Base-by-base conservation (phyloP, 805 yeast species). In the Candida dajiaensis region DNA sequence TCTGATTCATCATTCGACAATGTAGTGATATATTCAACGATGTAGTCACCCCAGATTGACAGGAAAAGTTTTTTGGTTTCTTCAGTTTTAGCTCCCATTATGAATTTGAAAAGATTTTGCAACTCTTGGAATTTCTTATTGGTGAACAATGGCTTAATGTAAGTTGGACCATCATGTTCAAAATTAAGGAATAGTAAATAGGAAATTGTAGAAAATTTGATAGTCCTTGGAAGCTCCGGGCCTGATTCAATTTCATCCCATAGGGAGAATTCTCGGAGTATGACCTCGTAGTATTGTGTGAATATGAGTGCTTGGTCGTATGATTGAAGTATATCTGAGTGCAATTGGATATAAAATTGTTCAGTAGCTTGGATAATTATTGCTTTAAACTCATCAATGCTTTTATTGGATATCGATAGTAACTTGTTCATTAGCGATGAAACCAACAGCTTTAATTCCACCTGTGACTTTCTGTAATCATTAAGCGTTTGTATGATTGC, bases 81-180 rank as follows among this genome's bases (percentile, higher is more conserved):
- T 12, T 22, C n/a, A 38, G 15, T 22, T 44, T 39, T 25, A 20
- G 45, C 39, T 19, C 45, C 25, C n/a, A 46, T 40, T 11, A 55
- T 44, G 26, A 51, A 51, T n/a, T 42, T 36, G 49, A 44, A 52
- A 5, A 57, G 39, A 4, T n/a, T 39, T 9, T 42, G 35, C n/a
- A 54, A 23, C 3, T 46, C 22, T 3, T 19, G 9, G 18, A 43
- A 51, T 12, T 43, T 31, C 23, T 55, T 49, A 6, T 36, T 4
- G 10, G 22, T 38, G 6, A 59, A 50, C 35, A 55, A 35, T 13
- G 59, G 51, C 10, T 28, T 41, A 2, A 51, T 37, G n/a, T 53
- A 31, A 8, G 10, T 13, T 0, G 41, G 18, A 3, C 49, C 40
- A 19, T 50, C 51, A 6, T 23, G 13, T 1, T 40, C 28, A 31